Conservation (phyloP, 352 stramenopile species). For the Thraustotheca clavata region DNA sequence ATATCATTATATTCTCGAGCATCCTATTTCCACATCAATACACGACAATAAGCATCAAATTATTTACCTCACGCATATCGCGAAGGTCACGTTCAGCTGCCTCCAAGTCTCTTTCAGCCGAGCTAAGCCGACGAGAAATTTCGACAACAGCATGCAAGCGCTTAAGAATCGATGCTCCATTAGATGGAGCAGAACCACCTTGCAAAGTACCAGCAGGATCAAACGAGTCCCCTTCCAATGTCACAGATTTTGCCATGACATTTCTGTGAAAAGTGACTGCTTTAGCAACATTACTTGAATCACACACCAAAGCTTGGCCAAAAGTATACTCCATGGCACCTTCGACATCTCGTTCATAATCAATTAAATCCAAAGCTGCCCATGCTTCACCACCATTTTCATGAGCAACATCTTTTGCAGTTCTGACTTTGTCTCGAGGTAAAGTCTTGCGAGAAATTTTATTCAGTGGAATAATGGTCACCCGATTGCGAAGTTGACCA, state of each 20-base stretch:
- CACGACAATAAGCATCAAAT: neutral
- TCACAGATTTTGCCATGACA: conserved; percentile 95
- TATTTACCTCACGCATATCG: conserved; percentile 54
- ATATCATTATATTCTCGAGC: conserved; percentile 59
- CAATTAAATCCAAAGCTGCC: conserved; percentile 94
- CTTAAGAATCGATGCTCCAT: conserved; percentile 59
- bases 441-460: conserved; percentile 88
- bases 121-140: conserved; percentile 49
- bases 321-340: conserved; percentile 98
- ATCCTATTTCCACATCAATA: conserved; percentile 30
- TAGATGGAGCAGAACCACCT: conserved; percentile 77
- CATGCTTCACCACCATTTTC: conserved; percentile 86
- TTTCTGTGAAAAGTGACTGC: conserved; percentile 83
- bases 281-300: conserved; percentile 88
- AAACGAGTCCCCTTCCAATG: conserved; percentile 97
- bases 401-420: conserved; percentile 74
- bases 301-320: conserved; percentile 96
- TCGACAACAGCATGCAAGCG: conserved; percentile 76
- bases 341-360: conserved; percentile 92
- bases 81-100: conserved; percentile 35
- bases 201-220: conserved; percentile 96
- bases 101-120: conserved; percentile 55
- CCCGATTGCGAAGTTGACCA: conserved; percentile 91
- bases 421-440: conserved; percentile 63
- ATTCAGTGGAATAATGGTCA: conserved; percentile 99